Base-by-base conservation (phyloP, 1,284 basidiomycete genomes). In the Ustilago shanxiensis region DNA sequence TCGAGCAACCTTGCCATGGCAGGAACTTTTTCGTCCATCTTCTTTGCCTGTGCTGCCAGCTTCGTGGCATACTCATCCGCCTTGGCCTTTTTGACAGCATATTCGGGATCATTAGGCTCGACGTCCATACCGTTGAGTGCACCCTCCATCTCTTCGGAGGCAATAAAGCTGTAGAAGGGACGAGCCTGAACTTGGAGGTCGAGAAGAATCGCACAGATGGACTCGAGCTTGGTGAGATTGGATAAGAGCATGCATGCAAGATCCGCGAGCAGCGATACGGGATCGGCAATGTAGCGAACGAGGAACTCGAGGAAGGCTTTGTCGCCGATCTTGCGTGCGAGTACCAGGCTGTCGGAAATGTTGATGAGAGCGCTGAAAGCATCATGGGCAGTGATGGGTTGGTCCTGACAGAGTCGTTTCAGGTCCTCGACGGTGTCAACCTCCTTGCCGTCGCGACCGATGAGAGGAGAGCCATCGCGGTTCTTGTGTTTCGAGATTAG, bases 171-270 rank as follows among this genome's bases (percentile, higher is more conserved):
- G 67, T 85, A 84, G 58, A 84, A 81, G 1, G 82, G 82, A 29
- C 75, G 71, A 16, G 79, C 73, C 26, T 80, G 78, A 39, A 85
- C 80, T 37, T 77, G 90, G 35, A 95, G 88, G 2, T 89, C 88
- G 3, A 95, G 88, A 11, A 98, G 87, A 1, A 89, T 86, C 3
- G 90, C 88, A 72, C 92, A 92, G 55, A 93, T 90, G 0, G 89
- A 88, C 5, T 93, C 89, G 59, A 93, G 91, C 14, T 93, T 90
- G 16, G 95, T 94, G 49, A 98, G 88, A 87, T 99, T 99, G 20
- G 95, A 98, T 7, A 99, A 89, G 1, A 99, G 89, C 97, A 99
- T 99, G 33, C 94, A 91, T 1, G 95, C 95, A 11, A 98, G 90
- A 87, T 98, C 96, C 33, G 95, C 94, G 20, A 98, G 91, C 60